Percentiles rank a stretch among this genome's conserved stretches.
phyloP scores from a whole-genome alignment of 2,329 filamentous ascomycete species.

The Hypomyces rosellus region DNA sequence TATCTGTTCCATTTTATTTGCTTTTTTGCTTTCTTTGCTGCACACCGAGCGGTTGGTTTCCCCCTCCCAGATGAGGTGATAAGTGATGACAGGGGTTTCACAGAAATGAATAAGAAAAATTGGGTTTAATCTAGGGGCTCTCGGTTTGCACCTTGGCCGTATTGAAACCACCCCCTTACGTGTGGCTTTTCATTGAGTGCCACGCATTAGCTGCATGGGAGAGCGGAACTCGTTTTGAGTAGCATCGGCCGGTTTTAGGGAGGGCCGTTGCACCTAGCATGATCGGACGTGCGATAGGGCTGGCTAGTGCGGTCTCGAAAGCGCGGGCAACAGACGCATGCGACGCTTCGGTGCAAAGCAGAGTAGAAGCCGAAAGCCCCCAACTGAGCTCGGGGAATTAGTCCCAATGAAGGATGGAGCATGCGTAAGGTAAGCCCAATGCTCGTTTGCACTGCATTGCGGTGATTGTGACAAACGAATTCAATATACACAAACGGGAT shows the following conservation, averaged over 20 bases:
- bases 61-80: constrained; percentile 5
- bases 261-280: not conserved
- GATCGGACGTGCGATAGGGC: constrained; percentile 3
- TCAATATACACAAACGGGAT: too few species aligned
- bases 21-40: constrained; percentile 1
- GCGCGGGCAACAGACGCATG: not conserved
- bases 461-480: not conserved
- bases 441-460: not conserved
- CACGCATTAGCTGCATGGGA: too few species aligned
- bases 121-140: not conserved
- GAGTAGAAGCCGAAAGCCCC: not conserved
- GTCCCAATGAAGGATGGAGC: not conserved
- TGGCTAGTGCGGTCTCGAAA: not conserved
- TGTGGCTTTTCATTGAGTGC: too few species aligned
- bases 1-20: constrained; percentile 4
- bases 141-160: not conserved
- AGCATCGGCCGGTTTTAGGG: not conserved
- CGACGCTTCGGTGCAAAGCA: constrained; percentile 1
- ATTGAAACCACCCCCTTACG: too few species aligned
- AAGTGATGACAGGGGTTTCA: constrained; percentile 4
- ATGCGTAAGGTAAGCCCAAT: not conserved
- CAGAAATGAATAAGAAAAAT: too few species aligned
- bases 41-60: not conserved
- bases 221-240: not conserved
- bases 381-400: not conserved